Percentiles rank a stretch among this genome's conserved stretches.
Evolutionary conservation across 2,329 filamentous ascomycete genomes (phyloP).

Genomic region (Aspergillus fischeri): DNA sequence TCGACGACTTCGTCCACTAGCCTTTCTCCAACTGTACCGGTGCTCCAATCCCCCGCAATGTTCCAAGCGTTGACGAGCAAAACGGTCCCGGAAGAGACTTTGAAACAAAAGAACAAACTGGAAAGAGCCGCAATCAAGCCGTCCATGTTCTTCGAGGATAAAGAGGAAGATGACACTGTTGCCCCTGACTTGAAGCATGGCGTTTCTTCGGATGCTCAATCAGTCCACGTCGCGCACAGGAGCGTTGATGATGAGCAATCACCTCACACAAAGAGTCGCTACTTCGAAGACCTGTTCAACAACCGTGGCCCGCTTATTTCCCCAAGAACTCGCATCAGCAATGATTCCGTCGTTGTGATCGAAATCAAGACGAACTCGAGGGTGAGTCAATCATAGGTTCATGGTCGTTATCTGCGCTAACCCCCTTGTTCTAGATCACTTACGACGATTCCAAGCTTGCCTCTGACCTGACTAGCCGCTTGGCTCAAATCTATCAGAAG

Average conservation of each 20-base stretch:
- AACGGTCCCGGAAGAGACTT: slow-evolving; percentile 13
- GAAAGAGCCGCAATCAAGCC: slow-evolving; percentile 15
- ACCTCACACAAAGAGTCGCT: slow-evolving; percentile 33
- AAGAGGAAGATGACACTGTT: slow-evolving; percentile 22
- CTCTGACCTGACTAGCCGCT: slow-evolving; percentile 66
- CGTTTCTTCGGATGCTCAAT: slow-evolving; percentile 12
- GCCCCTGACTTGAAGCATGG: slow-evolving; percentile 10
- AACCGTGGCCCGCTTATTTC: slow-evolving; percentile 33
- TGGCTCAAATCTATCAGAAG: slow-evolving; percentile 72
- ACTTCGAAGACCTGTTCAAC: slow-evolving; percentile 39
- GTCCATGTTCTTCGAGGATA: slow-evolving; percentile 22
- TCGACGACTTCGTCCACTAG: slow-evolving; percentile 16
- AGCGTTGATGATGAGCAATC: slow-evolving; percentile 19
- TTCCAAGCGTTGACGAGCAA: slow-evolving; percentile 15
- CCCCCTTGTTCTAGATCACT: slow-evolving; percentile 48
- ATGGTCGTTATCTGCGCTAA: slow-evolving; percentile 14
- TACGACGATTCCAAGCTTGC: slow-evolving; percentile 72
- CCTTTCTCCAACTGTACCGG: slow-evolving; percentile 14
- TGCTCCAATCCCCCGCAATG: slow-evolving; percentile 18
- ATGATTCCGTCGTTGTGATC: slow-evolving; percentile 57
- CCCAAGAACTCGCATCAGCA: slow-evolving; percentile 46
- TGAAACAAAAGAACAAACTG: slow-evolving; percentile 16
- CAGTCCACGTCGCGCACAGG: slow-evolving; percentile 10
- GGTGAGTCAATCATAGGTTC: slow-evolving; percentile 34
- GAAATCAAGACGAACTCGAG: slow-evolving; percentile 63